These are phyloP conservation scores for Ogataea kodamae DNA, from an alignment of 805 yeast species.

Conservation along the genomic window DNA sequence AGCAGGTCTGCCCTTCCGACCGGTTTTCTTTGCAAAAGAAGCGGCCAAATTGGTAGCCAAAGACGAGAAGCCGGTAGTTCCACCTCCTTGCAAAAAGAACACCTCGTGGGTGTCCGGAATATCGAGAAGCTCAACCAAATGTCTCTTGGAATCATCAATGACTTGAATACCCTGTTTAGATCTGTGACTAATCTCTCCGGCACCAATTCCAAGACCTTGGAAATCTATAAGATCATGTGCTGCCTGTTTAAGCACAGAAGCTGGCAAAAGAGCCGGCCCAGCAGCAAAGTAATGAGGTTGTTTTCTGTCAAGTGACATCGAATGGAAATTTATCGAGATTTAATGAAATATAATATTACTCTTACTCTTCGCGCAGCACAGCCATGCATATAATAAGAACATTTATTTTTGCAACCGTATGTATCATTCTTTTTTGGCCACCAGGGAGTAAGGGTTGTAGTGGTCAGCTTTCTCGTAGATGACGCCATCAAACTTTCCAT, in stretches of 20 bases:
- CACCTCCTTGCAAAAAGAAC: conserved; percentile 96
- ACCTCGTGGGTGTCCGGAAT: conserved; percentile 94
- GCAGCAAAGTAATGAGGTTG: conserved; percentile 91
- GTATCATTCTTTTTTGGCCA: conserved; percentile 29
- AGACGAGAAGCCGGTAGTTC: conserved; percentile 92
- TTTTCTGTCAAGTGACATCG: conserved; percentile 53
- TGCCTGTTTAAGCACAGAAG: conserved; percentile 80
- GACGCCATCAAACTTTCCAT: conserved; percentile 36
- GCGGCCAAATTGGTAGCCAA: conserved; percentile 81
- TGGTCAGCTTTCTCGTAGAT: conserved; percentile 24
- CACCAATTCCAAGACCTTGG: conserved; percentile 70
- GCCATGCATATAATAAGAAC: conserved; percentile 1
- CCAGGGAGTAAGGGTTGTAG: conserved; percentile 25
- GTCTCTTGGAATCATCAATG: conserved; percentile 70
- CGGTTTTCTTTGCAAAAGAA: conserved; percentile 58
- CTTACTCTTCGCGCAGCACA: no score
- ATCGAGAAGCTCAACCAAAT: conserved; percentile 58
- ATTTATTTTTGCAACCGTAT: conserved; percentile 4
- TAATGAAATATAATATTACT: no score
- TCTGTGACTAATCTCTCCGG: conserved; percentile 96
- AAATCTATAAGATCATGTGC: conserved; percentile 77
- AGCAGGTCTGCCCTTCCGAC: conserved; percentile 75
- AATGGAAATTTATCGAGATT: no score
- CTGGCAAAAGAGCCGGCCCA: conserved; percentile 95
- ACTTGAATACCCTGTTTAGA: conserved; percentile 76